Conservation (phyloP, 768 basidiomycete species). For the Albatrellus ellisii region DNA sequence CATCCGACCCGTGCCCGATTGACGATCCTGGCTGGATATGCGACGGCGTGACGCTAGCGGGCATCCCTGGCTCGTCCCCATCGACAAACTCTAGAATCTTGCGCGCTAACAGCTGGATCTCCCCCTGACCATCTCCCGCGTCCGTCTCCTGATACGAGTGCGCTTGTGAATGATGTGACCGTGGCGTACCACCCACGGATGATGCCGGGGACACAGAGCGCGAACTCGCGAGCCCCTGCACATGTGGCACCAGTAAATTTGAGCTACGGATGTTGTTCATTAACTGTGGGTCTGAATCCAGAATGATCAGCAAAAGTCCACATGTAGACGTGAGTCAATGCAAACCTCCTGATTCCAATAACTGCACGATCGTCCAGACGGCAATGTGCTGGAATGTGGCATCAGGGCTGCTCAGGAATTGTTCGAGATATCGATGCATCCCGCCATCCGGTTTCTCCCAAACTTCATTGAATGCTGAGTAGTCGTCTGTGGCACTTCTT, state of each 20-base stretch:
- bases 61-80: slow-evolving; percentile 48
- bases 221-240: slow-evolving; percentile 69
- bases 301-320: neutral
- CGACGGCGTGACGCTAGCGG: slow-evolving; percentile 49
- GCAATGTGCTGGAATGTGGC: slow-evolving; percentile 99
- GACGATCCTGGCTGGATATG: slow-evolving; percentile 63
- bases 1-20: slow-evolving; percentile 41
- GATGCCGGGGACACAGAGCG: slow-evolving; percentile 58
- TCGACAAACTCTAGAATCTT: slow-evolving; percentile 85
- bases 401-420: slow-evolving; percentile 87
- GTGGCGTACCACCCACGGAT: slow-evolving; percentile 57
- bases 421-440: slow-evolving; percentile 87
- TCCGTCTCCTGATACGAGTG: slow-evolving; percentile 77
- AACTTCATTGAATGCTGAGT: slow-evolving; percentile 93
- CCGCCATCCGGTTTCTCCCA: slow-evolving; percentile 98
- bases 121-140: slow-evolving; percentile 78
- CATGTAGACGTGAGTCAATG: neutral
- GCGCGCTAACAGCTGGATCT: slow-evolving; percentile 76
- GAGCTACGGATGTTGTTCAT: slow-evolving; percentile 86
- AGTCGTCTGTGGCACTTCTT: slow-evolving; percentile 69
- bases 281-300: slow-evolving; percentile 61
- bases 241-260: slow-evolving; percentile 67
- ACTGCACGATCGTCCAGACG: slow-evolving; percentile 97
- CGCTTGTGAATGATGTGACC: slow-evolving; percentile 49
- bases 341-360: slow-evolving; percentile 89